Evolutionary conservation across 169 alveolate genomes (phyloP).

Genomic region (Eimeria tenella): DNA sequence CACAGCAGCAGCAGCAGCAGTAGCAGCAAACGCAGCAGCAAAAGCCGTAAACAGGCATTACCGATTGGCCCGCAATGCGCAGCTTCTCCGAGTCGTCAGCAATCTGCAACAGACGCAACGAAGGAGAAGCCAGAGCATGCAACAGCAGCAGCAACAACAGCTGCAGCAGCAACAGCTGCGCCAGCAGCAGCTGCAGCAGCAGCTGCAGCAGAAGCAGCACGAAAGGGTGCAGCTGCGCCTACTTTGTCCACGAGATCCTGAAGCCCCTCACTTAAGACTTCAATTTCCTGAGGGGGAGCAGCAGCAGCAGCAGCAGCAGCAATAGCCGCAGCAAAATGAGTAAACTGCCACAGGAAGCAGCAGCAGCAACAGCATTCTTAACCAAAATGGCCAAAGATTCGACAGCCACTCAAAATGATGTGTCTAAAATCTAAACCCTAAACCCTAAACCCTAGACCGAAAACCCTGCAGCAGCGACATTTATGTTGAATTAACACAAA

Average conservation of each 20-base stretch:
- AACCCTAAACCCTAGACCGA: not conserved
- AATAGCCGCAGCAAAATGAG: not conserved
- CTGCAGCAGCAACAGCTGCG: conserved; percentile 18
- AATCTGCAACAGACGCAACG: conserved; percentile 35
- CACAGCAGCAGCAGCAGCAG: conserved; percentile 34
- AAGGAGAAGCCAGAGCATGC: not conserved
- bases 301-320: conserved; percentile 2
- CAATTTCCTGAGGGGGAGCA: conserved; percentile 24
- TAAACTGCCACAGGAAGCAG: too few species aligned
- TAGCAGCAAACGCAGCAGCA: not conserved
- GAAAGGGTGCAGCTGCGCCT: not conserved
- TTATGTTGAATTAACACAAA: too few species aligned
- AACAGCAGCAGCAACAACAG: not conserved
- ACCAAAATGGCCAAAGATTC: too few species aligned
- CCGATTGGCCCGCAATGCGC: conserved; percentile 52
- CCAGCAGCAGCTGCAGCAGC: not conserved
- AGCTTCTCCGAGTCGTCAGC: conserved; percentile 49
- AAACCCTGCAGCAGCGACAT: not conserved
- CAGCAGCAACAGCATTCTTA: too few species aligned
- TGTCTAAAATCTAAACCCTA: too few species aligned
- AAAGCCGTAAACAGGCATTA: not conserved
- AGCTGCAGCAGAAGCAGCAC: not conserved
- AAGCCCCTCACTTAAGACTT: conserved; percentile 26
- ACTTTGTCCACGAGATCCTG: conserved; percentile 11
- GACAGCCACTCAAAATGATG: too few species aligned